Evolutionary conservation across 1,284 basidiomycete genomes (phyloP).

Genomic region (Fistulinella cinereoalba): DNA sequence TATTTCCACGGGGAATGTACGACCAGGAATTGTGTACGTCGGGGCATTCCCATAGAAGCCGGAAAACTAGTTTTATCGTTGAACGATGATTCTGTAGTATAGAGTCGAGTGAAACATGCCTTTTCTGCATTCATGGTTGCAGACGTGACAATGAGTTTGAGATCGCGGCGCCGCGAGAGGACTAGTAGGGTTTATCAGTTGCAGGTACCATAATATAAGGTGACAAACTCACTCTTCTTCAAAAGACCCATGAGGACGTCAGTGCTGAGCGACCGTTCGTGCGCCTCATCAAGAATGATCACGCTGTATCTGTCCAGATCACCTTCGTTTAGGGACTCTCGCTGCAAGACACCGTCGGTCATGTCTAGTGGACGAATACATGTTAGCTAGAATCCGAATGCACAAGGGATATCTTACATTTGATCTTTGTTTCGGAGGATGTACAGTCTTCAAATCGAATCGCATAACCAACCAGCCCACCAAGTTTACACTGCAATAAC

Average conservation of each 20-base stretch:
- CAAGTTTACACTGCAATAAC: too few species aligned
- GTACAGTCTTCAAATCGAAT: slow-evolving; percentile 97
- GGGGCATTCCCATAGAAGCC: slow-evolving; percentile 94
- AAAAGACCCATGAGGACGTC: slow-evolving; percentile 96
- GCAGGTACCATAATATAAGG: neutral
- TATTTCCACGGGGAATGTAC: slow-evolving; percentile 78
- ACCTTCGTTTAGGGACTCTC: slow-evolving; percentile 92
- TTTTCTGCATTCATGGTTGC: slow-evolving; percentile 99
- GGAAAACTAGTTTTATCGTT: slow-evolving; percentile 67
- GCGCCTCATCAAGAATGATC: slow-evolving; percentile 96
- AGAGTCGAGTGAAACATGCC: slow-evolving; percentile 40
- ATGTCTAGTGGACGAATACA: too few species aligned
- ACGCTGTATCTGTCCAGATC: slow-evolving; percentile 89
- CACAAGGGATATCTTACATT: too few species aligned
- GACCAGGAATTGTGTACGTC: slow-evolving; percentile 93
- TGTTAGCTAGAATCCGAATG: too few species aligned
- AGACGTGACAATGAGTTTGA: slow-evolving; percentile 96
- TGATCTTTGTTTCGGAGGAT: slow-evolving; percentile 86
- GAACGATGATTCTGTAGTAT: neutral
- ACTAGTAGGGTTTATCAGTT: slow-evolving; percentile 49
- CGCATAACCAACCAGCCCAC: slow-evolving; percentile 88
- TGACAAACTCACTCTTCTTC: slow-evolving; percentile 72
- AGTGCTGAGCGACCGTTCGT: slow-evolving; percentile 97
- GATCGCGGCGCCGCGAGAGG: slow-evolving; percentile 83
- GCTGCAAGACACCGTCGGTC: slow-evolving; percentile 96